Conservation (phyloP, 78 protist genomes). For the Mastigamoeba balamuthi region DNA sequence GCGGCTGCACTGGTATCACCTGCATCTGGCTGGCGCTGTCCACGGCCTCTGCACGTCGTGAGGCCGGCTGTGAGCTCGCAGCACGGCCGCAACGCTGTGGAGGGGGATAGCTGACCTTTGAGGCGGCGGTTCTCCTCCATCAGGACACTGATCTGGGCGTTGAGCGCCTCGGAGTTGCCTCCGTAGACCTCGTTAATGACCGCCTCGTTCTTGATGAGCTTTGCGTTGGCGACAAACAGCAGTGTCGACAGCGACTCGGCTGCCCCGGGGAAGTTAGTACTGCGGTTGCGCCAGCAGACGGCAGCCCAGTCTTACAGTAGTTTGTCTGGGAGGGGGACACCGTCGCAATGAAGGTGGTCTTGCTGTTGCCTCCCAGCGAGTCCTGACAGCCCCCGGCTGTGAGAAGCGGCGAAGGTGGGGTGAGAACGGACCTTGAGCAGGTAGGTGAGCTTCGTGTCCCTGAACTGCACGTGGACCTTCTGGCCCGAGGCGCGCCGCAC, state of each 20-base stretch:
- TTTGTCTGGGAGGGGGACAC: slow-evolving; percentile 9
- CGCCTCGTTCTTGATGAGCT: slow-evolving; percentile 20
- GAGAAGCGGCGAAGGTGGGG: no score
- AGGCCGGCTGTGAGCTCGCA: no score
- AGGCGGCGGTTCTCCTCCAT: no score
- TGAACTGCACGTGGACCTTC: slow-evolving; percentile 45
- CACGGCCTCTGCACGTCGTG: no score
- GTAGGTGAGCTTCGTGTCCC: slow-evolving; percentile 56
- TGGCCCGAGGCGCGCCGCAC: slow-evolving; percentile 27
- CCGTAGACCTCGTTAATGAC: no score
- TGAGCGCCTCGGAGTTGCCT: no score
- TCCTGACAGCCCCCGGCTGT: neutral
- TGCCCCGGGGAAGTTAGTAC: neutral
- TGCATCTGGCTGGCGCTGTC: no score
- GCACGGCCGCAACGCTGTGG: no score
- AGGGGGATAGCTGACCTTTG: no score
- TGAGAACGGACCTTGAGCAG: slow-evolving; percentile 9
- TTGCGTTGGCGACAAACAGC: slow-evolving; percentile 38
- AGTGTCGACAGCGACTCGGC: slow-evolving; percentile 39
- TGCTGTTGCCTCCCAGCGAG: slow-evolving; percentile 50
- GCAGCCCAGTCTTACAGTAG: slow-evolving; percentile 11
- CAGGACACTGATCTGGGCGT: no score
- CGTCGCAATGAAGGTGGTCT: slow-evolving; percentile 36
- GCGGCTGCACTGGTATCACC: no score
- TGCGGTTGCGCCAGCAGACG: neutral